phyloP scores from a whole-genome alignment of 2,329 filamentous ascomycete genomes.

The Tympanopsis confertula region DNA sequence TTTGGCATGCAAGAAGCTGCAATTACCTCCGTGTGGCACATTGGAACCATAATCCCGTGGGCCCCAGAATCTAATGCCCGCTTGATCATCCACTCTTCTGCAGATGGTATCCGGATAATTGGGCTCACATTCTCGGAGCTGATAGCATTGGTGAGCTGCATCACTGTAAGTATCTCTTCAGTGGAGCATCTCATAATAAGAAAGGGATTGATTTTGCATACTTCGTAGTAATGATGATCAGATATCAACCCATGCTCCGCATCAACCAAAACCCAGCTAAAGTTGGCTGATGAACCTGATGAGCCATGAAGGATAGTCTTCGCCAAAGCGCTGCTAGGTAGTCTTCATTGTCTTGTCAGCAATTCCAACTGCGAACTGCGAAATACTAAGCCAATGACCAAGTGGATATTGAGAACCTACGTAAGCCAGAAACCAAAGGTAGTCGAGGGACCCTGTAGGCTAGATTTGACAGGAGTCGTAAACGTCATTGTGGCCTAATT shows the following conservation, averaged over 20 bases:
- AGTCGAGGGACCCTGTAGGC: conserved; percentile 6
- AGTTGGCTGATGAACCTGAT: conserved; percentile 9
- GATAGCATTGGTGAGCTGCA: conserved; percentile 15
- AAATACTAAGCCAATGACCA: neutral
- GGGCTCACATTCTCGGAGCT: conserved; percentile 25
- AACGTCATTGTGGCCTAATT: too few species aligned
- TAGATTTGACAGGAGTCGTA: conserved; percentile 6
- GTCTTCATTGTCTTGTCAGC: conserved; percentile 5
- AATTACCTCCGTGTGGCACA: conserved; percentile 10
- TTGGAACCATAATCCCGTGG: conserved; percentile 44
- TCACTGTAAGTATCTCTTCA: neutral
- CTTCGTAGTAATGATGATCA: conserved; percentile 22
- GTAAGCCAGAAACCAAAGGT: conserved; percentile 21
- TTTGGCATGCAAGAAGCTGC: neutral
- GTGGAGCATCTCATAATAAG: neutral
- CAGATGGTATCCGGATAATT: conserved; percentile 35
- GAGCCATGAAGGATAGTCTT: conserved; percentile 18
- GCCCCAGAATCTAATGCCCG: conserved; percentile 47
- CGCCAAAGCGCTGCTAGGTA: conserved; percentile 16
- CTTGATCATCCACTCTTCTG: conserved; percentile 52
- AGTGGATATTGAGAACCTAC: conserved; percentile 8
- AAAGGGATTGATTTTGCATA: conserved; percentile 5
- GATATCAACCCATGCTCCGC: conserved; percentile 24
- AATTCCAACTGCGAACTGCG: neutral
- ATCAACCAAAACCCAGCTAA: conserved; percentile 24